phyloP scores from a whole-genome alignment of 192 early-diverging fungal genomes.

The Obelidium mucronatum region DNA sequence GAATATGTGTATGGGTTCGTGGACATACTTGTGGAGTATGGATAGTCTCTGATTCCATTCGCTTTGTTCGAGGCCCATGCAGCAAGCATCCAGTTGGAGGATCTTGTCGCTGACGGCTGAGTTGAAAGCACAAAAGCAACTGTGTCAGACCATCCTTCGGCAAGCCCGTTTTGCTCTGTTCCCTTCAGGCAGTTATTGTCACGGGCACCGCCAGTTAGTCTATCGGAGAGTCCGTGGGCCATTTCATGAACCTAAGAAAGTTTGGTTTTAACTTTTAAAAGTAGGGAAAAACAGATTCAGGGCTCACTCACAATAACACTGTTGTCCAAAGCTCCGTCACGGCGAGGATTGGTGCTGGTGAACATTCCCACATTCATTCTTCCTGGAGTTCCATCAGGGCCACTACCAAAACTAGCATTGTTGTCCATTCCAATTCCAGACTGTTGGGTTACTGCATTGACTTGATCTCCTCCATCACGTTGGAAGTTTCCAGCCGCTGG shows the following conservation, averaged over 20 bases:
- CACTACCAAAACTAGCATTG: background rate
- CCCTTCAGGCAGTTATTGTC: slow-evolving; percentile 64
- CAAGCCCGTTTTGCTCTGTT: slow-evolving; percentile 68
- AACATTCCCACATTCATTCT: background rate
- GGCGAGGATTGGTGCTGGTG: too few relatives aligned
- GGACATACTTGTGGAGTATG: slow-evolving; percentile 61
- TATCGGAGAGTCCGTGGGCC: slow-evolving; percentile 69
- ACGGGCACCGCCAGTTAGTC: slow-evolving; percentile 71
- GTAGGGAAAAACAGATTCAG: too few relatives aligned
- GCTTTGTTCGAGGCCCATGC: too few relatives aligned
- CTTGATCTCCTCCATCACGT: slow-evolving; percentile 52
- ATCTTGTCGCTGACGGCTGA: slow-evolving; percentile 39
- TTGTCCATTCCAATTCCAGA: slow-evolving; percentile 30
- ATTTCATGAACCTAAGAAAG: too few relatives aligned
- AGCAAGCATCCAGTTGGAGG: slow-evolving; percentile 50
- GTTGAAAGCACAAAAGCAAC: slow-evolving; percentile 49
- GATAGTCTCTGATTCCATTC: too few relatives aligned
- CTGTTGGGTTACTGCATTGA: slow-evolving; percentile 66
- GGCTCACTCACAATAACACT: too few relatives aligned
- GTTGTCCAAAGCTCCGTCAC: too few relatives aligned
- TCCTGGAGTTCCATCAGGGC: background rate
- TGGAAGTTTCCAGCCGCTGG: slow-evolving; percentile 50
- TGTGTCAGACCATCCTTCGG: slow-evolving; percentile 75
- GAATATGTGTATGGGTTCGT: slow-evolving; percentile 42
- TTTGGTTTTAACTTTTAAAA: too few relatives aligned